Evolutionary conservation across 2,329 filamentous ascomycete species (phyloP), one percentile per base, ranked within the genome.

Genomic region (Triangularia verruculosa): DNA sequence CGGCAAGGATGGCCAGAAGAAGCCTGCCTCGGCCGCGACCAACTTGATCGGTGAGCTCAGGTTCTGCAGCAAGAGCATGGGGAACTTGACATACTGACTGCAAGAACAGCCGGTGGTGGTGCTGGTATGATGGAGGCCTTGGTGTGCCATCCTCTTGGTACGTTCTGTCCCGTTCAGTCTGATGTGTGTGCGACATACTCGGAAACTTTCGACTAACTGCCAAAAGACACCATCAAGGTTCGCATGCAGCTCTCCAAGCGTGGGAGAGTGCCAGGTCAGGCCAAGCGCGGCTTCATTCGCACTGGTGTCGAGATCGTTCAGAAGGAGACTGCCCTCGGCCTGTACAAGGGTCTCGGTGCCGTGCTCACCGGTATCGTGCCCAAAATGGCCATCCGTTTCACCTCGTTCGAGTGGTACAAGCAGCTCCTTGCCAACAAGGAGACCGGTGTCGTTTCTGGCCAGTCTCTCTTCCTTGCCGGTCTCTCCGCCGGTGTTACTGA

Each of bases 51-150:
- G 92, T 95, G 83, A 72, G 84, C 55, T 71, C 83, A 54, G 61
- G 54, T 59, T 53, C 22, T 64, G 27, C 28, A 20, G 63, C 67
- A 32, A 2, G 13, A 28, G 30, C 54, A 32, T 22, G 15, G 59
- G 30, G 32, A 5, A 25, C 47, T 27, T 30, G 51, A 15, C n/a
- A 30, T 63, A 67, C 72, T 73, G 64, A 73, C 61, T 27, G 13
- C 53, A 25, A 30, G 43, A 51, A 25, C 71, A 96, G 95, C 95
- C 76, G 95, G 95, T 75, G 95, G 95, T 75, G 92, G 92, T 78
- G 95, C 95, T 71, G 95, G 95, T 74, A 97, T 98, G 94, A 98
- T 98, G 93, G 95, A 99, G 80, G 95, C 95, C 57, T 88, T 99
- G 67, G 93, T 83, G 61, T 99, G 95, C 78, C 95, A 99, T 82